A percentile compares a stretch with the other conserved stretches of the same genome.
These are phyloP conservation scores for carrot (Daucus carota) DNA, from an alignment of 129 eudicot species.

Conservation along the genomic window DH1_v3.0 NC_030385.2:31473501-31474000, in stretches of 20 bases:
- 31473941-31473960: background rate
- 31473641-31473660: slow-evolving; percentile 22
- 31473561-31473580: slow-evolving; percentile 16
- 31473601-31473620: slow-evolving; percentile 6
- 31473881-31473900: slow-evolving; percentile 44
- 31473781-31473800: slow-evolving; percentile 14
- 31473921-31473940: slow-evolving; percentile 42
- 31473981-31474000: background rate
- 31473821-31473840: slow-evolving; percentile 50
- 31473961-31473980: background rate
- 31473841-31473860: slow-evolving; percentile 43
- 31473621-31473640: slow-evolving; percentile 14
- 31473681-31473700: slow-evolving; percentile 16
- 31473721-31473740: slow-evolving; percentile 20
- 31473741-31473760: slow-evolving; percentile 13
- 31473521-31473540: slow-evolving; percentile 27
- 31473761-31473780: background rate
- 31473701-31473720: slow-evolving; percentile 12
- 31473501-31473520: slow-evolving; percentile 64
- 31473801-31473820: slow-evolving; percentile 44
- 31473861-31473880: slow-evolving; percentile 53
- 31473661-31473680: slow-evolving; percentile 11
- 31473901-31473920: slow-evolving; percentile 63
- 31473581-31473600: slow-evolving; percentile 24
- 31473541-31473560: slow-evolving; percentile 16